Evolutionary conservation across 352 stramenopile species (phyloP), one percentile per base, ranked within the genome.

Genomic region (Phytophthora fragariaefolia): DNA sequence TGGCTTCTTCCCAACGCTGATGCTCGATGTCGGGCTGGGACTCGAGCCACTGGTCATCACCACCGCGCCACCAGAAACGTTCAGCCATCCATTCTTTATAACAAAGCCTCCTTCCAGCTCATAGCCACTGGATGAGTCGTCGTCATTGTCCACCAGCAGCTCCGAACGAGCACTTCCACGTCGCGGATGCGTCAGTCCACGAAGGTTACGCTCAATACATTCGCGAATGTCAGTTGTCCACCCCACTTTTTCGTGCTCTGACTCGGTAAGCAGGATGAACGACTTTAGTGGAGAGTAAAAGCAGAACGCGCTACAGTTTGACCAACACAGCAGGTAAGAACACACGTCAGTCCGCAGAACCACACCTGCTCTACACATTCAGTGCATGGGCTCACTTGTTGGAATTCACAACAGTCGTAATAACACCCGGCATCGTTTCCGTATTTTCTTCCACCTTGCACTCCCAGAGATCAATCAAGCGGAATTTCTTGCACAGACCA

Each of bases 31-130:
- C 15, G 54, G 49, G 26, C 54, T 67, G 12, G 62, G 22, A 38
- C 23, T 73, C 17, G 36, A 23, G 17, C 32, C 42, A 56, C 10
- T 68, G 4, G 6, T 20, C 34, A 36, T 58, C n/a, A 28, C 46
- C 18, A 71, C 70, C 18, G 79, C 71, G 3, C 77, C 74, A 17
- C 64, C 76, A 34, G 74, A 77, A 3, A 93, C 80, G 32, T 93
- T 93, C 15, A 96, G 69, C 88, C 88, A 96, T 4, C 88, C 88
- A 36, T 93, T 92, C 73, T 96, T 96, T 67, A 96, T 95, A 32
- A 90, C 82, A 48, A 93, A 82, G 17, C 80, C 83, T 54, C 76
- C 80, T 70, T 89, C 81, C 26, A 91, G 64, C 53, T 89, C 82
- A 53, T 85, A 89, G 28, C 80, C 81, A 36, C 74, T 90, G 9